Percentiles rank a stretch among this genome's conserved stretches.
These are phyloP conservation scores for Venturiaceae sp. DNA, from an alignment of 2,329 filamentous ascomycete species.

Conservation along the genomic window DNA sequence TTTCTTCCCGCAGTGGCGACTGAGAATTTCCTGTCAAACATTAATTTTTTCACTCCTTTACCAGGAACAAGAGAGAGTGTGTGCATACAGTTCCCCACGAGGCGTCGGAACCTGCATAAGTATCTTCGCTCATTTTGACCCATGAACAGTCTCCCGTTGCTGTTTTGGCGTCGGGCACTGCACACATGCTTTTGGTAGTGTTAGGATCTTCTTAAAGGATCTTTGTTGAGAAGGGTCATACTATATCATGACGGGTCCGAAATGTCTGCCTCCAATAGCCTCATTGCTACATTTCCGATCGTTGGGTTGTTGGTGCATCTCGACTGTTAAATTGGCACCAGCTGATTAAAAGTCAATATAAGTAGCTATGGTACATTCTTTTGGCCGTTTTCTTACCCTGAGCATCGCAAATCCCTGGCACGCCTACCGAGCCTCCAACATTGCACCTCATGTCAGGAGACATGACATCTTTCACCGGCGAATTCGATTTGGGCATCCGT, in stretches of 20 bases:
- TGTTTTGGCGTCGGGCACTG: constrained; percentile 35
- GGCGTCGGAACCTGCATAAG: constrained; percentile 35
- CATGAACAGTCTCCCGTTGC: constrained; percentile 35
- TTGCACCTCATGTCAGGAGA: constrained; percentile 43
- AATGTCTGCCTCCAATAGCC: constrained; percentile 46
- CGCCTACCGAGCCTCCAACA: background rate
- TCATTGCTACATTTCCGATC: constrained; percentile 37
- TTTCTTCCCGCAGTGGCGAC: constrained; percentile 7
- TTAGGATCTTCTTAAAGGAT: too few relatives aligned
- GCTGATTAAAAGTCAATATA: constrained; percentile 18
- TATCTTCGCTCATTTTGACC: constrained; percentile 46
- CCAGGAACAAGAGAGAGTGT: background rate
- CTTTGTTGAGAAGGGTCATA: too few relatives aligned
- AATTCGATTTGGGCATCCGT: constrained; percentile 41
- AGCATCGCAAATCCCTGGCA: constrained; percentile 14
- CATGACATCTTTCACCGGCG: constrained; percentile 39
- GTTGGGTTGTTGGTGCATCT: constrained; percentile 47
- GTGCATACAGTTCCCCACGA: constrained; percentile 15
- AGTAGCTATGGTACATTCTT: constrained; percentile 22
- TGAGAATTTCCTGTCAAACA: constrained; percentile 3
- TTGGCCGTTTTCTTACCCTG: background rate
- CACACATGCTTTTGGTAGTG: constrained; percentile 13
- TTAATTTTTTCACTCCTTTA: background rate
- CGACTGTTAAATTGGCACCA: constrained; percentile 37
- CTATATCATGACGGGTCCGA: constrained; percentile 44